Percentiles rank a stretch among this genome's conserved stretches.
Evolutionary conservation across 345 rosid genomes (phyloP).

Genomic region (Eucalyptus microcorys): DNA sequence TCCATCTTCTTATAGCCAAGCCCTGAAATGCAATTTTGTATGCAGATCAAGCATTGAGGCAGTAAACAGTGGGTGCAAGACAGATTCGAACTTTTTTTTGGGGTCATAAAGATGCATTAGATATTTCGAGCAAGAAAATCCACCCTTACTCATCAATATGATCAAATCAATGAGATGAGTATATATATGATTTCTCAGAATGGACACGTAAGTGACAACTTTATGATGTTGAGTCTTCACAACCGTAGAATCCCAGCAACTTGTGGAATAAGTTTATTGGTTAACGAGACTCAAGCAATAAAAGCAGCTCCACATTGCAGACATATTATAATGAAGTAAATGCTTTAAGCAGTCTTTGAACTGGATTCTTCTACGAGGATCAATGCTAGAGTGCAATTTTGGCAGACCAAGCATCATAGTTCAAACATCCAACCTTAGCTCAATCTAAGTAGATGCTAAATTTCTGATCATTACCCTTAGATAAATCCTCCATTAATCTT

Average conservation of each 20-base stretch:
- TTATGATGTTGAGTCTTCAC: not conserved
- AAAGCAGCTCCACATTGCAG: no score
- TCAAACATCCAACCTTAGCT: no score
- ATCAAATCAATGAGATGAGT: not conserved
- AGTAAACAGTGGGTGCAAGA: not conserved
- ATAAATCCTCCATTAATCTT: not conserved
- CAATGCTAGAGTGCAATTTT: not conserved
- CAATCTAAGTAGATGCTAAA: no score
- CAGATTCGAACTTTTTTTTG: fast-evolving
- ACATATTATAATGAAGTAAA: not conserved
- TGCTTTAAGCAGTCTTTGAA: not conserved
- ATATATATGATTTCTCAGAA: not conserved
- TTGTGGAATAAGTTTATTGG: not conserved
- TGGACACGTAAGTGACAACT: not conserved
- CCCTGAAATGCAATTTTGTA: no score
- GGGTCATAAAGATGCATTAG: no score
- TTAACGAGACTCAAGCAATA: not conserved
- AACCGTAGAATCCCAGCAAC: not conserved
- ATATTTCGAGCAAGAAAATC: no score
- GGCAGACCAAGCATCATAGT: fast-evolving
- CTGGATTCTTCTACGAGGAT: not conserved
- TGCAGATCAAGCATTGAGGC: not conserved
- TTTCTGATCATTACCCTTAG: no score
- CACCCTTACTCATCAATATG: not conserved
- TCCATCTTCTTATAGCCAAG: no score